Conservation (phyloP, 805 yeast genomes). For the Middelhovenomyces tepae region DNA sequence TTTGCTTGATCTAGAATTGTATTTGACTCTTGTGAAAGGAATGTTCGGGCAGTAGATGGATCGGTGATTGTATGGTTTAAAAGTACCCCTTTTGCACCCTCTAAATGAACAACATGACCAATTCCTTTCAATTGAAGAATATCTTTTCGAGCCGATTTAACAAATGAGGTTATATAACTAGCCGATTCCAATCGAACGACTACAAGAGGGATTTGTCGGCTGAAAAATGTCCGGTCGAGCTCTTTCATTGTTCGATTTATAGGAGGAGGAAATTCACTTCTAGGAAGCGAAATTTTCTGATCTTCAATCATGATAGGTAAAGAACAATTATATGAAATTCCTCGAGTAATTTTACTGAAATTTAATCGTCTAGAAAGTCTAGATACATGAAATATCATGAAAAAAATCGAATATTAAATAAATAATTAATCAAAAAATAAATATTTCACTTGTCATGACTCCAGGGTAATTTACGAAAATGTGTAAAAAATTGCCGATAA, state of each 20-base stretch:
- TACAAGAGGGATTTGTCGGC: conserved; percentile 46
- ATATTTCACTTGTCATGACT: no score
- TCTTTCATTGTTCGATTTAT: conserved; percentile 52
- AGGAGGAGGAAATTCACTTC: conserved; percentile 60
- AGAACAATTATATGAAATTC: no score
- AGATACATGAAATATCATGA: no score
- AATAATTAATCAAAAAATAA: no score
- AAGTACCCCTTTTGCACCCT: conserved; percentile 44
- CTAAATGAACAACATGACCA: conserved; percentile 51
- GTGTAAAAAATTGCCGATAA: no score
- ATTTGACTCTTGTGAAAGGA: conserved; percentile 36
- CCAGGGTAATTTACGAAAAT: no score
- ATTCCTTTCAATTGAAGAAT: conserved; percentile 63
- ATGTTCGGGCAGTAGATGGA: conserved; percentile 29
- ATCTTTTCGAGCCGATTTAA: conserved; percentile 49
- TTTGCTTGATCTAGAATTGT: conserved; percentile 40
- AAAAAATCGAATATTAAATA: no score
- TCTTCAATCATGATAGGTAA: no score
- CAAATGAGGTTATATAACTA: conserved; percentile 46
- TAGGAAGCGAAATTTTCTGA: no score
- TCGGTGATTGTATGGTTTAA: conserved; percentile 43
- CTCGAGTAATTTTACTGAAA: no score
- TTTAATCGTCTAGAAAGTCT: no score
- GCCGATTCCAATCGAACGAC: conserved; percentile 68
- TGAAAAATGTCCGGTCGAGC: conserved; percentile 61